Evolutionary conservation across 495 filamentous ascomycete species (phyloP).

Genomic region (Astrothelium subdiscretum): DNA sequence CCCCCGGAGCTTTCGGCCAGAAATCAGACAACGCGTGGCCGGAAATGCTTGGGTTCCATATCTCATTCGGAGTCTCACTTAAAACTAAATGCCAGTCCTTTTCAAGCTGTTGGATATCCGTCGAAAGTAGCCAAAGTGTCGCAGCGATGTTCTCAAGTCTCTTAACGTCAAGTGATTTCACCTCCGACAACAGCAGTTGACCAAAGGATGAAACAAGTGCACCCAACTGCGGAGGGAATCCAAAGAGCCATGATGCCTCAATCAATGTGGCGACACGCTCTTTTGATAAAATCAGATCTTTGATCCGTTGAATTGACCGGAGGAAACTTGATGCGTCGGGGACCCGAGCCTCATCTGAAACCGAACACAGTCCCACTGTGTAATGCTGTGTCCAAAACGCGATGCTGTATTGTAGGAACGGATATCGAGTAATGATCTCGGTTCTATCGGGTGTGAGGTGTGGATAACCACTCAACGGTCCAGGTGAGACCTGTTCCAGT

Average conservation of each 20-base stretch:
- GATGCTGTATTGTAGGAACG: neutral
- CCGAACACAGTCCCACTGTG: neutral
- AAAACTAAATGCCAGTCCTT: neutral
- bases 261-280: neutral
- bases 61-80: neutral
- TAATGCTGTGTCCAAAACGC: neutral
- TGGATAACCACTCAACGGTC: neutral
- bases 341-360: neutral
- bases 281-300: neutral
- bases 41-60: neutral
- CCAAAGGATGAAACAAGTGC: neutral
- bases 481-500: neutral
- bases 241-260: constrained; percentile 1
- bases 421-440: neutral
- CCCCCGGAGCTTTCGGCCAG: neutral
- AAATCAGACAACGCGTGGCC: neutral
- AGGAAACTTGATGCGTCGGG: neutral
- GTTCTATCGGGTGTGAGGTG: neutral
- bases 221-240: neutral
- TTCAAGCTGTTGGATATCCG: neutral
- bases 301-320: neutral
- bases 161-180: neutral
- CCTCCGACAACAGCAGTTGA: neutral
- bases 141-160: neutral
- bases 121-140: neutral